Percentiles rank a stretch among this genome's conserved stretches.
Conservation (phyloP, 1,284 basidiomycete species). For the Naganishia cerealis region DNA sequence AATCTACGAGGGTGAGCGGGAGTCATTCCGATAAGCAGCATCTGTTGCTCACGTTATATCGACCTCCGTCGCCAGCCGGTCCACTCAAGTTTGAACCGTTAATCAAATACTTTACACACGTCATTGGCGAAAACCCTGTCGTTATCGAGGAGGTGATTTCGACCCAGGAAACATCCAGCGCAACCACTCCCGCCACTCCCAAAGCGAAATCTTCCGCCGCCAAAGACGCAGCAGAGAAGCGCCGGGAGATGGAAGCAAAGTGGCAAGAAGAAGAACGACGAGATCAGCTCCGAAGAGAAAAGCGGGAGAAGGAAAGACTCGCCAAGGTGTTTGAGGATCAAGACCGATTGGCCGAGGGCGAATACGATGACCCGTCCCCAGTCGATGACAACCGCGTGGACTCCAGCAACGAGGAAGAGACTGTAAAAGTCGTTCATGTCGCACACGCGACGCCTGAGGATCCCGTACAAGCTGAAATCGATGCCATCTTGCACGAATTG, state of each 20-base stretch:
- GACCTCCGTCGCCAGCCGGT: conserved; percentile 36
- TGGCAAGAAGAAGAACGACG: conserved; percentile 48
- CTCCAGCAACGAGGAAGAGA: not conserved
- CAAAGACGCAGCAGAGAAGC: conserved; percentile 38
- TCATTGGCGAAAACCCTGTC: conserved; percentile 34
- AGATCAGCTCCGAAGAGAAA: conserved; percentile 44
- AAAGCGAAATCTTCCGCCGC: conserved; percentile 26
- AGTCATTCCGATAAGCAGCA: not conserved
- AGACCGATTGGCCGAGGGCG: conserved; percentile 28
- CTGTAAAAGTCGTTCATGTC: conserved; percentile 14
- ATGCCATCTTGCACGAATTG: conserved; percentile 8
- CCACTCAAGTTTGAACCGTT: conserved; percentile 53
- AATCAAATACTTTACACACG: conserved; percentile 46
- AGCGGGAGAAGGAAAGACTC: conserved; percentile 32
- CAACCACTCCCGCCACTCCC: conserved; percentile 24
- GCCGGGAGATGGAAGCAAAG: conserved; percentile 43
- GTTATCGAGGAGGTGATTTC: conserved; percentile 1
- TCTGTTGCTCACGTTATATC: not conserved
- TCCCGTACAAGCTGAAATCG: conserved; percentile 25
- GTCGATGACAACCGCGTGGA: not conserved
- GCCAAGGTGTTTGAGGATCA: conserved; percentile 28
- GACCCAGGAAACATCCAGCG: not conserved
- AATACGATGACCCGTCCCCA: conserved; percentile 18
- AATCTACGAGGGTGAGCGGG: conserved; percentile 42
- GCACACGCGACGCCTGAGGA: conserved; percentile 21